Evolutionary conservation across 2,329 filamentous ascomycete species (phyloP).

Genomic region (Chaetomium strumarium): DNA sequence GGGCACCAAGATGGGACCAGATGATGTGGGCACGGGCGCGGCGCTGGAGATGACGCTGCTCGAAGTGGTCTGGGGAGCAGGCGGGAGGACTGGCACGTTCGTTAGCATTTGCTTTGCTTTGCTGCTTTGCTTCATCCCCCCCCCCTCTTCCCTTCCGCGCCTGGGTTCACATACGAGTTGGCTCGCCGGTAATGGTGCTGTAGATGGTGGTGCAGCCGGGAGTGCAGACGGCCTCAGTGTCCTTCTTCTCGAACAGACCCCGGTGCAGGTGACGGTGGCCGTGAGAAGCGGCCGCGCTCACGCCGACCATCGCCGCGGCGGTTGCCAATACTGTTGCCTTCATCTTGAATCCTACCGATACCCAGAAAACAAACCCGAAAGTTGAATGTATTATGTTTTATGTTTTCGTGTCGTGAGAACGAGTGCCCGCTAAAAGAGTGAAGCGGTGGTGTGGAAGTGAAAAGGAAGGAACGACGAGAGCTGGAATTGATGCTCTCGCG

Average conservation of each 20-base stretch:
- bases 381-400: slow-evolving; percentile 23
- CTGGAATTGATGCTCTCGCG: slow-evolving; percentile 39
- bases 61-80: slow-evolving; percentile 28
- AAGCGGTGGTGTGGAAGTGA: slow-evolving; percentile 57
- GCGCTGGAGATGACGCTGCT: slow-evolving; percentile 19
- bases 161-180: slow-evolving; percentile 49
- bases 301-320: slow-evolving; percentile 56
- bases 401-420: slow-evolving; percentile 38
- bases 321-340: slow-evolving; percentile 65
- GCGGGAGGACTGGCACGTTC: slow-evolving; percentile 17
- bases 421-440: slow-evolving; percentile 86
- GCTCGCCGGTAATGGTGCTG: slow-evolving; percentile 60
- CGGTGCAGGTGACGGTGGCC: slow-evolving; percentile 58
- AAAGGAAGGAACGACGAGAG: slow-evolving; percentile 48
- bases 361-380: slow-evolving; percentile 13
- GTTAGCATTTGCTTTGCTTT: slow-evolving; percentile 1
- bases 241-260: slow-evolving; percentile 47
- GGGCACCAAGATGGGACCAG: slow-evolving; percentile 43
- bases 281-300: slow-evolving; percentile 43
- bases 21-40: slow-evolving; percentile 34
- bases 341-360: slow-evolving; percentile 49
- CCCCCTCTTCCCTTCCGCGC: not conserved
- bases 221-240: slow-evolving; percentile 45
- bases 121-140: not conserved
- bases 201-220: slow-evolving; percentile 68